Base-by-base conservation (phyloP, 2,329 filamentous ascomycete genomes). In the Trichoderma sp. region DNA sequence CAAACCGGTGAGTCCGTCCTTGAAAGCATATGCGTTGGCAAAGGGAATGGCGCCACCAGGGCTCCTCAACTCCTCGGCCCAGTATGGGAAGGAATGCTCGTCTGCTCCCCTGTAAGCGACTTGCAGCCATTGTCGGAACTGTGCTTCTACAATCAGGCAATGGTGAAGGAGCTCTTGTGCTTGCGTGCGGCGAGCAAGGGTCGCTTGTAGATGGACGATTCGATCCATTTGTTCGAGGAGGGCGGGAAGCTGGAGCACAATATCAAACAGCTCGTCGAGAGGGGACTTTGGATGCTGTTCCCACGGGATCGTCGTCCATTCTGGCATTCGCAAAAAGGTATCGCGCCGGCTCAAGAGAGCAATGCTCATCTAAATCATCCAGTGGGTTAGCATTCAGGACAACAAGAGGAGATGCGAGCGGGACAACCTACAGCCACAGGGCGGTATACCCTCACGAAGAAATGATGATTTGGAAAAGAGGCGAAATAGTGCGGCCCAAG, bases 401-500 rank as follows among this genome's bases (percentile, higher is more conserved):
- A 24, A 59, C 7, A 24, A 32, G 32, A 43, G 32, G 30, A 32
- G 24, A 14, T 46, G 14, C 26, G 16, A 67, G 59, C 52, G 37
- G 52, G 8, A 56, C 28, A 64, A 79, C 85, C 79, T 78, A 87
- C 86, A 56, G 83, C 83, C 59, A 79, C 81, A 16, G 83, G 85
- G 28, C 86, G 82, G 71, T 85, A 88, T 5, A 88, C 80, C 13
- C 85, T 81, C 28, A 83, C 82, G 68, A 88, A 88, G 74, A 86
- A 87, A 73, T 88, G 86, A 69, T 88, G 86, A 13, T 83, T 80
- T 2, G 86, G 86, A 65, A 88, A 88, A 0, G 76, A 76, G 46
- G 79, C 79, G 70, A 86, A 88, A 52, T 77, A 75, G 3, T 77
- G 76, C 0, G 86, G 83, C 0, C 85, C 85, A 21, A 79, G 75